A percentile compares a stretch with the other conserved stretches of the same genome.
Conservation (phyloP, 2,329 filamentous ascomycete genomes). For the Pestalotiopsis sp. region DNA sequence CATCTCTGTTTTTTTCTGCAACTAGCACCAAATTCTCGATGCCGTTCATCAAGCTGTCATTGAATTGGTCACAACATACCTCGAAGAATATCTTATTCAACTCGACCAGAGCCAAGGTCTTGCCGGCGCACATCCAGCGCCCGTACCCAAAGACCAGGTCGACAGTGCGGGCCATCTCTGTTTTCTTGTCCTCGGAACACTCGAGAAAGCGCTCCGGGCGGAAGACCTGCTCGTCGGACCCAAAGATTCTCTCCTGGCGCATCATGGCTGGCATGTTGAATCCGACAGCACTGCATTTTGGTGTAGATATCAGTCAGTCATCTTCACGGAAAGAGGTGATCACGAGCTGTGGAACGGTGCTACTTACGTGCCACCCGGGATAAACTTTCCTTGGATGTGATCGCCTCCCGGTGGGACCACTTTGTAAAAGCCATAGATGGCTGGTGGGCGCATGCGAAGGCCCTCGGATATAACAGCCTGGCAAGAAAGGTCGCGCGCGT, state of each 20-base stretch:
- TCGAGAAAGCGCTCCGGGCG: constrained; percentile 36
- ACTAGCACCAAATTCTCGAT: too few species aligned
- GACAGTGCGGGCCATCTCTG: constrained; percentile 33
- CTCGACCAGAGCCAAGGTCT: constrained; percentile 44
- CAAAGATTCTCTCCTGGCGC: constrained; percentile 30
- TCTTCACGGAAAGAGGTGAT: too few species aligned
- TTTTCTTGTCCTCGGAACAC: constrained; percentile 28
- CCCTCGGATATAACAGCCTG: constrained; percentile 14
- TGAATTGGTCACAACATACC: constrained; percentile 29
- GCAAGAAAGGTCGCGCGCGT: neutral
- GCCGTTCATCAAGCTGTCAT: too few species aligned
- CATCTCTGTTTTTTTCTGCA: too few species aligned
- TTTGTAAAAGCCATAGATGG: constrained; percentile 13
- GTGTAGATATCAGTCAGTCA: too few species aligned
- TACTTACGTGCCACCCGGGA: constrained; percentile 33
- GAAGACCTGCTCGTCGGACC: constrained; percentile 32
- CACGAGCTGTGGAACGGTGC: too few species aligned
- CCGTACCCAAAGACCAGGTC: constrained; percentile 45
- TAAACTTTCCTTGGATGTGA: constrained; percentile 21
- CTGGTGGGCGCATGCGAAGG: constrained; percentile 7
- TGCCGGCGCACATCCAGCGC: constrained; percentile 42
- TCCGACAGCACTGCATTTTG: constrained; percentile 25
- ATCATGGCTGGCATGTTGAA: constrained; percentile 33
- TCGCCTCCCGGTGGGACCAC: constrained; percentile 7
- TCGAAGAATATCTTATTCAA: constrained; percentile 44